phyloP scores from a whole-genome alignment of 2,329 filamentous ascomycete species.

The Macrophomina phaseolina region DNA sequence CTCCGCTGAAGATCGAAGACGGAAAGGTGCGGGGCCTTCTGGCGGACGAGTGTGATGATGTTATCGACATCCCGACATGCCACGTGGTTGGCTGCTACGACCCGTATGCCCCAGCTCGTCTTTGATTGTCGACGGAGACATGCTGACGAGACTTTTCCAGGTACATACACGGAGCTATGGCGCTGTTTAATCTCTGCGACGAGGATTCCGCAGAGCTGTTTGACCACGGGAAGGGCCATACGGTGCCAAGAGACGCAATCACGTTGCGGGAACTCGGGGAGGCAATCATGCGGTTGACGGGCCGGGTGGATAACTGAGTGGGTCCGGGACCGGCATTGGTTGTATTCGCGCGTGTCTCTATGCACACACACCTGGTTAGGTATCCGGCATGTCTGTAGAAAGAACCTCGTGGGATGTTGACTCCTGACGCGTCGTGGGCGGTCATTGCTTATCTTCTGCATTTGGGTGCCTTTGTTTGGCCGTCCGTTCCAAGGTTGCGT shows the following conservation, averaged over 20 bases:
- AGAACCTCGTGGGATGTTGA: neutral
- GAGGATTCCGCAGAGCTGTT: conserved; percentile 65
- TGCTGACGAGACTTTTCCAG: no score
- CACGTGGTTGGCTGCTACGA: conserved; percentile 53
- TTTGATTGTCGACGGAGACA: no score
- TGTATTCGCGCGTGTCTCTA: neutral
- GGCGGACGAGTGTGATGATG: conserved; percentile 48
- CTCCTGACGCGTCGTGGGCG: neutral
- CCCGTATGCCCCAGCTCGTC: conserved; percentile 47
- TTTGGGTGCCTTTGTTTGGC: no score
- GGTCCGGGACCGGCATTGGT: neutral
- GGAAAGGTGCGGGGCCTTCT: conserved; percentile 40
- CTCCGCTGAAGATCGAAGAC: conserved; percentile 43
- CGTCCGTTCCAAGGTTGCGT: no score
- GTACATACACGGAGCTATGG: conserved; percentile 63
- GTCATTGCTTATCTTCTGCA: neutral
- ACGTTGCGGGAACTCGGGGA: conserved; percentile 40
- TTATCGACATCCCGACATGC: conserved; percentile 49
- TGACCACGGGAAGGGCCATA: conserved; percentile 70
- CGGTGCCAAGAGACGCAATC: conserved; percentile 54
- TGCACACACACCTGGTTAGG: neutral
- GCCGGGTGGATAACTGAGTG: conserved; percentile 18
- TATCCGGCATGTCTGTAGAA: neutral
- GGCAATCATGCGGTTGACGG: conserved; percentile 37
- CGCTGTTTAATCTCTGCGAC: conserved; percentile 67